A percentile compares a stretch with the other conserved stretches of the same genome.
These are phyloP conservation scores for Copromyces sp. DNA, from an alignment of 495 filamentous ascomycete species.

Conservation along the genomic window DNA sequence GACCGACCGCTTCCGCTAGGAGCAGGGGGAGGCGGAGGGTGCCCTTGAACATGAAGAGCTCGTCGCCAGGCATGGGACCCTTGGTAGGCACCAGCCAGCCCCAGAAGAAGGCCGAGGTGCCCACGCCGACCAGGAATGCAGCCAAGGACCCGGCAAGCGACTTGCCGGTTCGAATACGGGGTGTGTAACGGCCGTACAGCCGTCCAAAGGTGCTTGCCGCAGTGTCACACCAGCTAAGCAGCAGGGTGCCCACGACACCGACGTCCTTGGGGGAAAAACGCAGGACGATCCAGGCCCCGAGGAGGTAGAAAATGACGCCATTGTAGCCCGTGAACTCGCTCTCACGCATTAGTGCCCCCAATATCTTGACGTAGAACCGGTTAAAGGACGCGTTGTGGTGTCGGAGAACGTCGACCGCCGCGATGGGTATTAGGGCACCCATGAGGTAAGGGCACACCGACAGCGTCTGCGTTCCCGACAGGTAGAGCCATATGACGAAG, in stretches of 20 bases:
- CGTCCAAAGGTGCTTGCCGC: constrained; percentile 89
- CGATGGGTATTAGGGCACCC: constrained; percentile 76
- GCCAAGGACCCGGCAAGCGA: constrained; percentile 81
- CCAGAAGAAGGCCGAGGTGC: constrained; percentile 79
- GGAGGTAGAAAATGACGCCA: constrained; percentile 91
- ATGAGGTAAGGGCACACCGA: constrained; percentile 78
- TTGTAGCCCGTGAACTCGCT: constrained; percentile 88
- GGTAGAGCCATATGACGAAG: constrained; percentile 74
- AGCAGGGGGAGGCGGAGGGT: constrained; percentile 51
- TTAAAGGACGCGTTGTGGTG: constrained; percentile 76
- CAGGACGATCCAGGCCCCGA: constrained; percentile 79
- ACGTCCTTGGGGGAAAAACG: constrained; percentile 89
- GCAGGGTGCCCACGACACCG: constrained; percentile 75
- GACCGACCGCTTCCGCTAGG: constrained; percentile 39
- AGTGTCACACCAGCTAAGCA: constrained; percentile 96
- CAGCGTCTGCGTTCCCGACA: constrained; percentile 57
- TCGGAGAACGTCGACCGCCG: constrained; percentile 68
- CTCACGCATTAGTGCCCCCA: constrained; percentile 94
- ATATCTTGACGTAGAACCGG: constrained; percentile 66
- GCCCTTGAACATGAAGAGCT: constrained; percentile 76
- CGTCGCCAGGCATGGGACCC: constrained; percentile 55
- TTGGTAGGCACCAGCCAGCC: constrained; percentile 67
- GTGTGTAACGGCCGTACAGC: constrained; percentile 79
- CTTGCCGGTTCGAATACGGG: constrained; percentile 75
- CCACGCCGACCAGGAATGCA: constrained; percentile 68